phyloP scores from a whole-genome alignment of 805 yeast genomes.

The Saccharomycopsis schoenii region DNA sequence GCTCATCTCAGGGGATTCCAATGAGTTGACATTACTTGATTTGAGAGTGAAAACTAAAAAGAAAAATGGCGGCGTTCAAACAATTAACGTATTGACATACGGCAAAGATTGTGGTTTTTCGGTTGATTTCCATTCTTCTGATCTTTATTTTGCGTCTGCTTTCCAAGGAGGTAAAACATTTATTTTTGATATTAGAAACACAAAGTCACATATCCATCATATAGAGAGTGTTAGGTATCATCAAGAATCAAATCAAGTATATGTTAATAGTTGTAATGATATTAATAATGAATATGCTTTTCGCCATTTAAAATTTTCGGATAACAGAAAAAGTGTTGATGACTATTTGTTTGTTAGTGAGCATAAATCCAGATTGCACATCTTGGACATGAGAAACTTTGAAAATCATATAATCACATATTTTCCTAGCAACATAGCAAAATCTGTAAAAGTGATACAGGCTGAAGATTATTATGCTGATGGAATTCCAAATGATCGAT shows the following conservation, averaged over 20 bases:
- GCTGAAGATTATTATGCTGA: neutral
- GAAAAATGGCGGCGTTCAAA: neutral
- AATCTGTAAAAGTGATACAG: neutral
- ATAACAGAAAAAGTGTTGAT: conserved; percentile 40
- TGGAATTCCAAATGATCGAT: neutral
- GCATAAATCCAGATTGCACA: conserved; percentile 80
- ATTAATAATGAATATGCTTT: conserved; percentile 26
- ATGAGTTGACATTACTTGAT: conserved; percentile 11
- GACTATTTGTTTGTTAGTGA: conserved; percentile 72
- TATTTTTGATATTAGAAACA: conserved; percentile 66
- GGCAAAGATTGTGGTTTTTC: conserved; percentile 68
- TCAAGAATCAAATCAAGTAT: conserved; percentile 20
- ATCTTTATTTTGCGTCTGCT: conserved; percentile 61
- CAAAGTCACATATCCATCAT: conserved; percentile 40
- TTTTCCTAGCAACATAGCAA: conserved; percentile 36
- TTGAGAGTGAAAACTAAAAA: neutral
- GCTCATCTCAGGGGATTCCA: conserved; percentile 64
- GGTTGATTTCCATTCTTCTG: conserved; percentile 68
- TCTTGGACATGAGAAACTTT: conserved; percentile 68
- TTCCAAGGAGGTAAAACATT: conserved; percentile 80
- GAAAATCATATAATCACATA: conserved; percentile 68
- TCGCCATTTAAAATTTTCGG: conserved; percentile 40
- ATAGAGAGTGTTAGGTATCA: conserved; percentile 46
- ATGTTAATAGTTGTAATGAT: neutral
- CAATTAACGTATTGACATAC: conserved; percentile 1